Percentiles rank a stretch among this genome's conserved stretches.
These are phyloP conservation scores for Camelina sativa DNA, from an alignment of 345 rosid genomes.

Conservation along the genomic window DNA sequence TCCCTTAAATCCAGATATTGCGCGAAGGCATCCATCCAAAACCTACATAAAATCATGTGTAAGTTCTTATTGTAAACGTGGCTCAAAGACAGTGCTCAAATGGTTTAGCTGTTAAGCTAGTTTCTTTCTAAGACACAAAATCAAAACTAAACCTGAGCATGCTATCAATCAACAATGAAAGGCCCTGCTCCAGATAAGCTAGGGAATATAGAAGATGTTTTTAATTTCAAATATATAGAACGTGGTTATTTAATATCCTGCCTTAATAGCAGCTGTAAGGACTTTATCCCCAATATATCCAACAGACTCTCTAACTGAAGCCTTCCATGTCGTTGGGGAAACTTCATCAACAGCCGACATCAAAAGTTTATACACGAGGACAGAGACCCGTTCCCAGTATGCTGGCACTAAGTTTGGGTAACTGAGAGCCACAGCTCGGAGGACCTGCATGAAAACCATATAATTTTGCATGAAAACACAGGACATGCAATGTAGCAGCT, in stretches of 20 bases:
- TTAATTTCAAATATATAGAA: neutral
- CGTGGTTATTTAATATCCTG: conserved; percentile 33
- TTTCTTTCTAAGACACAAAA: conserved; percentile 12
- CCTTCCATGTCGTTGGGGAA: conserved; percentile 57
- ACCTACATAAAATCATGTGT: conserved; percentile 55
- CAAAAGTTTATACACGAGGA: conserved; percentile 57
- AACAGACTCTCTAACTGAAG: conserved; percentile 52
- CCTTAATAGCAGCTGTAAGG: conserved; percentile 77
- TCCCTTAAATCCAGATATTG: conserved; percentile 91
- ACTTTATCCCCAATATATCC: conserved; percentile 77
- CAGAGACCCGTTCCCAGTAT: conserved; percentile 68
- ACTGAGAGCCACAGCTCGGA: conserved; percentile 80
- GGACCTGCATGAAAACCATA: conserved; percentile 60
- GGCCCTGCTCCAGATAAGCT: conserved; percentile 25
- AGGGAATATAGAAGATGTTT: conserved; percentile 3
- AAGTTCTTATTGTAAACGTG: conserved; percentile 25
- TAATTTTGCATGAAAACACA: conserved; percentile 22
- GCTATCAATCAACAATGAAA: conserved; percentile 24
- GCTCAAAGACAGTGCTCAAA: conserved; percentile 26
- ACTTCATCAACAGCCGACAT: conserved; percentile 52
- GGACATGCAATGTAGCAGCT: conserved; percentile 28
- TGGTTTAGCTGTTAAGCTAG: conserved; percentile 12
- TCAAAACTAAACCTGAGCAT: conserved; percentile 23
- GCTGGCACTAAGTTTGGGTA: conserved; percentile 66
- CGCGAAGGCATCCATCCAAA: conserved; percentile 90